Evolutionary conservation across 805 yeast genomes (phyloP).

Genomic region (Starmerella floricola): DNA sequence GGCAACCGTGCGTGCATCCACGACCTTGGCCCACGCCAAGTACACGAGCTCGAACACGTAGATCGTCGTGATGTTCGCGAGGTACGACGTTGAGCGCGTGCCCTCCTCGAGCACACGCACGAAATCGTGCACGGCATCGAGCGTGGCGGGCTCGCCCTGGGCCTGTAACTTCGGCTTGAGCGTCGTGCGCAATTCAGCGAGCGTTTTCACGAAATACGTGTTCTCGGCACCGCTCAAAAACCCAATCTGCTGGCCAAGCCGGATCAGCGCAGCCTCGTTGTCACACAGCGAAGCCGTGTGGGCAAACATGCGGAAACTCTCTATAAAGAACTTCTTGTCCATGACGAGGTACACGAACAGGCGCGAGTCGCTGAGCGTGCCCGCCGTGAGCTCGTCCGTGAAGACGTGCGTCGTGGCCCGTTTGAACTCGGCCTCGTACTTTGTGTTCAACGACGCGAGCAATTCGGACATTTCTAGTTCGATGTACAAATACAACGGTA

Average conservation of each 20-base stretch:
- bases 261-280: not conserved
- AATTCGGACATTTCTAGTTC: not conserved
- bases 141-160: not conserved
- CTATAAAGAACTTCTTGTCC: conserved; percentile 15
- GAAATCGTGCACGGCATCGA: conserved; percentile 7
- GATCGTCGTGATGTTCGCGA: conserved; percentile 9
- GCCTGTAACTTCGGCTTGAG: not conserved
- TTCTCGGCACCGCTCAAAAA: conserved; percentile 10
- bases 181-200: conserved; percentile 1
- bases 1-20: not conserved
- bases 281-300: conserved; percentile 13
- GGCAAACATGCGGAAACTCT: conserved; percentile 4
- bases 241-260: conserved; percentile 14
- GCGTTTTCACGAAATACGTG: conserved; percentile 11
- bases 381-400: conserved; percentile 11
- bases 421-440: not conserved
- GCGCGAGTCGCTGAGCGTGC: conserved; percentile 7
- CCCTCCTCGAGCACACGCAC: not conserved
- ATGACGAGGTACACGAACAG: conserved; percentile 11
- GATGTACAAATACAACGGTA: too few relatives aligned
- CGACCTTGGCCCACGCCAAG: conserved; percentile 15
- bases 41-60: conserved; percentile 15
- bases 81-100: not conserved
- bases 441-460: not conserved
- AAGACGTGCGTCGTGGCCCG: conserved; percentile 8